Evolutionary conservation across 176 grass and related monocot species (phyloP), one percentile per base, ranked within the genome.

Genomic region (Aegilops umbellulata): DNA sequence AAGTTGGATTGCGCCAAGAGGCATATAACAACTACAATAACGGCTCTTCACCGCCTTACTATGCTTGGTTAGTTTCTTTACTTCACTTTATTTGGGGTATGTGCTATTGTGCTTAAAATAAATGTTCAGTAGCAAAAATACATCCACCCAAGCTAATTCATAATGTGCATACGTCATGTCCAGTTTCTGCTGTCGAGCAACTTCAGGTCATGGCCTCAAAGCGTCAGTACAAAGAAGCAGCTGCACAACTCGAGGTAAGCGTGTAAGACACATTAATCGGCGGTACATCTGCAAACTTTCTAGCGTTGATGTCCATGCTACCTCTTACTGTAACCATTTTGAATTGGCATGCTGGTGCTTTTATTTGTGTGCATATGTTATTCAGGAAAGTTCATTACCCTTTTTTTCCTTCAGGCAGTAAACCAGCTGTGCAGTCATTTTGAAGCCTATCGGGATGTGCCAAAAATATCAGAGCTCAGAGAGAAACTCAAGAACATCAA

Each of bases 171-270:
- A 47, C n/a, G 22, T 84, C 25, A 66, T 32, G n/a, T 86, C 67
- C 87, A 99, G 97, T 99, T 68, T 99, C 92, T 14, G 97, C 97
- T 42, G 94, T 99, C 1, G 97, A 99, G 66, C 97, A 99, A 88
- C 97, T 99, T 96, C 97, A 99, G 83, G 89, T 99, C 85, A 99
- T 99, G 97, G 94, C 97, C 14, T 93, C 97, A 90, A 99, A 96
- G 91, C 92, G 97, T 16, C 94, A 99, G 77, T 99, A 99, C 75
- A 99, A 91, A 90, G 97, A 99, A 80, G 97, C 94, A 82, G 88
- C 97, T 91, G 94, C 94, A 80, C 97, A 99, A 24, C 87, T 99
- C 80, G 97, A 99, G 94, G 95, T 98, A 83, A 58, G 55, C 6
- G 20, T 58, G 55, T 20, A 58, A 80, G 22, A 84, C 63, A 76